Base-by-base conservation (phyloP, 2,329 filamentous ascomycete species). In the Ilyonectria robusta region DNA sequence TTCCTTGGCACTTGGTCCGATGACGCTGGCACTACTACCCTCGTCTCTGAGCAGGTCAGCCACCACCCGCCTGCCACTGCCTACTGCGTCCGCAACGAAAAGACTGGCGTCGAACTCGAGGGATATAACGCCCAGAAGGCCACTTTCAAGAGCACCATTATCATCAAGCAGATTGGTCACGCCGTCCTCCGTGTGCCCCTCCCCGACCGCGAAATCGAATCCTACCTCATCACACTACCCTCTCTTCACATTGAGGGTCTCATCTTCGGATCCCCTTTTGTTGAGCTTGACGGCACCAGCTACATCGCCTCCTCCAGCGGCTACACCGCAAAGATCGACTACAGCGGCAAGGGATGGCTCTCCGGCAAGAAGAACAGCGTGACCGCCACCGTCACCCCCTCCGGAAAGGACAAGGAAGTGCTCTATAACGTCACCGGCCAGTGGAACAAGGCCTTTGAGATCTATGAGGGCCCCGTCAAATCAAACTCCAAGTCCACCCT, bases 101-200 rank as follows among this genome's bases (percentile, higher is more conserved):
- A 94, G 77, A 90, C 96, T 69, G 94, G 94, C 66, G 90, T 98
- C 56, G 86, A 87, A 77, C 83, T 92, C n/a, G 85, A 92, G 84
- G 95, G 95, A 59, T 98, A 97, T 84, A 98, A 98, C 77, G 95
- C 93, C 17, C 96, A 98, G 79, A 98, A 97, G 81, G 95, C 95
- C 4, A 97, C 94, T 17, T 98, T 99, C 82, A 93, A 93, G 69
- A 92, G 92, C 74, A 97, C 95, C 50, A 98, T 98, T 81, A 93
- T 95, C 77, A 92, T 99, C 78, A 97, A 97, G 86, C 94, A 97
- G 83, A 92, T 97, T 74, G 95, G 95, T 40, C 95, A 98, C 78
- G 95, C 95, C 46, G 84, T 97, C 37, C 87, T 95, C 70, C 93
- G 93, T 56, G 84, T 98, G 66, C 92, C 93, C 11, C 70, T 82